Evolutionary conservation across 1,139 yeast genomes (phyloP).

Genomic region (Suhomyces bolitotheri): DNA sequence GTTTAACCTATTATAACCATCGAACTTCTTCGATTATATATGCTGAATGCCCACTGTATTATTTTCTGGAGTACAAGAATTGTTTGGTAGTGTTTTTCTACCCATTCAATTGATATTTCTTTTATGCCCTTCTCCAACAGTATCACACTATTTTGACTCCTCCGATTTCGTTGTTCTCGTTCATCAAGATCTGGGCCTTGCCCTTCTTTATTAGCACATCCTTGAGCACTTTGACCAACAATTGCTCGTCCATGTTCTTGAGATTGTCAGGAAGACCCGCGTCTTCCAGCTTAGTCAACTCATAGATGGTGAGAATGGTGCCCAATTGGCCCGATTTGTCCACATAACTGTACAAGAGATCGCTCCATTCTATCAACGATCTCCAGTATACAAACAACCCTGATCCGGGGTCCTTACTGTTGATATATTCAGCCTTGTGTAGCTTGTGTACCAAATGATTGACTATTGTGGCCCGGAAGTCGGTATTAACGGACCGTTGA

Average conservation of each 20-base stretch:
- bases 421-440: constrained; percentile 53
- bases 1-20: no score
- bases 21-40: no score
- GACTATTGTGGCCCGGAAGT: constrained; percentile 57
- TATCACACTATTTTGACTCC: constrained; percentile 67
- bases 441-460: constrained; percentile 55
- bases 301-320: constrained; percentile 78
- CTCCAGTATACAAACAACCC: constrained; percentile 69
- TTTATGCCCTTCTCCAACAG: no score
- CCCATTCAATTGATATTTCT: no score
- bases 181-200: constrained; percentile 63
- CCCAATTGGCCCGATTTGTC: constrained; percentile 78
- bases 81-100: no score
- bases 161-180: constrained; percentile 56
- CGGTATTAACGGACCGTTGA: constrained; percentile 54
- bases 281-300: constrained; percentile 67
- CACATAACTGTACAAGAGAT: constrained; percentile 45
- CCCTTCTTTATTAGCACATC: constrained; percentile 64
- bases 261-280: constrained; percentile 57
- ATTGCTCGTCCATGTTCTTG: constrained; percentile 57
- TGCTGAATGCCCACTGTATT: no score
- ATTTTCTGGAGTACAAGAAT: no score
- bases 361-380: constrained; percentile 76
- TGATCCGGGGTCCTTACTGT: constrained; percentile 40
- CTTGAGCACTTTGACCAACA: constrained; percentile 55